Base-by-base conservation (phyloP, 257 asterid genomes). In the Solanum infundibuliforme region DNA sequence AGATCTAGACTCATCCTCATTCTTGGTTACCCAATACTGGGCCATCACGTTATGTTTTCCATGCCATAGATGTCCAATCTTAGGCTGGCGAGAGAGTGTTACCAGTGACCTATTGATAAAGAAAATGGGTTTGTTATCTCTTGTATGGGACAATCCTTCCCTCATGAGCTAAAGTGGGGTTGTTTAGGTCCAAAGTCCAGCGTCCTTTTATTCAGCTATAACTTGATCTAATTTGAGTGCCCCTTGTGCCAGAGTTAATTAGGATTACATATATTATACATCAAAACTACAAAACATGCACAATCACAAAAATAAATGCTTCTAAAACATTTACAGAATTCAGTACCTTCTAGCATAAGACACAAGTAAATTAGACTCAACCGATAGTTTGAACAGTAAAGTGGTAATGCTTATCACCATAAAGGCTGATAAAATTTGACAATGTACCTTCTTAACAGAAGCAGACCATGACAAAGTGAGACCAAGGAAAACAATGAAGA, bases 381-480 rank as follows among this genome's bases (percentile, higher is more conserved):
- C 14, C 12, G 7, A 18, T 12, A 29, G 14, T 72, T 72, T 66
- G 74, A 27, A 66, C 21, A 4, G 21, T 27, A 27, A 66, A 27
- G 7, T 66, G 74, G 5, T 12, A 71, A 71, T 69, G 6, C 21
- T 27, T 12, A 23, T 62, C 11, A 62, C 71, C 10, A 27, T 62
- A 23, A 65, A n/a, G 16, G 72, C 5, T 27, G 20, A 68, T 32
- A 71, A 71, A 31, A 60, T 32, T 71, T 5, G 73, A 66, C 34
- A 25, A 66, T 2, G 73, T 25, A 94, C 99, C 98, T 95, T 97
- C 92, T 95, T 95, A 76, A 96, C 96, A 16, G 98, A 95, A 60
- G 99, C 97, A 83, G 99, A 97, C 99, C 99, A 97, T 0, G 99
- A 97, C 81, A 97, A 98, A 55, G 92, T 87, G 85, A 97, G 98